Percentiles rank a stretch among this genome's conserved stretches.
Evolutionary conservation across 805 yeast genomes (phyloP).

Genomic region (Lipomyces kockii): DNA sequence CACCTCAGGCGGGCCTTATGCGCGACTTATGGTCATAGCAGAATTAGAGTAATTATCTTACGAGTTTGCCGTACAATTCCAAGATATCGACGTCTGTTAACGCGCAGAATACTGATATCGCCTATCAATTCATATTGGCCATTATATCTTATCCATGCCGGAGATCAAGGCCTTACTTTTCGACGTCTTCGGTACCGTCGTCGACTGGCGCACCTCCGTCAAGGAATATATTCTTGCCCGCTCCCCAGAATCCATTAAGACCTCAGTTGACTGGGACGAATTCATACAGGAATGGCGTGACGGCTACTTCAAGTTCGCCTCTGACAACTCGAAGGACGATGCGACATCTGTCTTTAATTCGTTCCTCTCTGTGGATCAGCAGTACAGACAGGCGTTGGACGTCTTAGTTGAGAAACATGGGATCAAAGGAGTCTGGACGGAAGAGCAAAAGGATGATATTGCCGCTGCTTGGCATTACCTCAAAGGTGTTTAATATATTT

Average conservation of each 20-base stretch:
- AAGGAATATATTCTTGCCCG: slow-evolving; percentile 9
- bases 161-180: slow-evolving; percentile 28
- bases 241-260: slow-evolving; percentile 2
- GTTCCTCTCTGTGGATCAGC: slow-evolving; percentile 29
- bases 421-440: slow-evolving; percentile 14
- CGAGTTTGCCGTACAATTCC: too few relatives aligned
- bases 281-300: slow-evolving; percentile 31
- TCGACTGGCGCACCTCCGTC: slow-evolving; percentile 34
- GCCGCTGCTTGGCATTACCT: slow-evolving; percentile 33
- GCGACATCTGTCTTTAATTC: not conserved
- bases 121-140: not conserved
- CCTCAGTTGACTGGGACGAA: slow-evolving; percentile 24
- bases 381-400: slow-evolving; percentile 17
- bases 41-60: too few relatives aligned
- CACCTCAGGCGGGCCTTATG: too few relatives aligned
- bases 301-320: slow-evolving; percentile 24
- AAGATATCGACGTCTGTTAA: too few relatives aligned
- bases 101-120: too few relatives aligned
- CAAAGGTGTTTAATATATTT: slow-evolving; percentile 11
- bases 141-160: slow-evolving; percentile 8
- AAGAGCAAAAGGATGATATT: slow-evolving; percentile 23
- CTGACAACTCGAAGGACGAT: slow-evolving; percentile 5
- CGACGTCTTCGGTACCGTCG: slow-evolving; percentile 36
- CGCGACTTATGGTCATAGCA: too few relatives aligned
- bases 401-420: slow-evolving; percentile 20